Percentiles rank a stretch among this genome's conserved stretches.
These are phyloP conservation scores for Brettanomyces naardenensis DNA, from an alignment of 805 yeast genomes.

Conservation along the genomic window DNA sequence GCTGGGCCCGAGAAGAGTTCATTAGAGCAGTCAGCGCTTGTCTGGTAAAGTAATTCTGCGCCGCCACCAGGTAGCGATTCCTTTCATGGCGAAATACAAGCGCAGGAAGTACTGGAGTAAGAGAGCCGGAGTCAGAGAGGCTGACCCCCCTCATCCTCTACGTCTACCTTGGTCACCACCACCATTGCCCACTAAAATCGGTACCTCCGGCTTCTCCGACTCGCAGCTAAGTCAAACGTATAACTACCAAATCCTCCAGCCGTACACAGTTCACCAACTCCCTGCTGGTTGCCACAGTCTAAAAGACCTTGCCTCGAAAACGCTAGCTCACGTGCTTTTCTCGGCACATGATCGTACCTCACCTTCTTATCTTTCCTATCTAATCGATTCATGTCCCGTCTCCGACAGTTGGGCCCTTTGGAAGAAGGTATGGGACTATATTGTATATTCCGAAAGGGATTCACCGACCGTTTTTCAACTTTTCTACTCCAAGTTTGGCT, in stretches of 20 bases:
- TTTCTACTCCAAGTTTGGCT: conserved; percentile 21
- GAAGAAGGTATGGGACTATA: conserved; percentile 26
- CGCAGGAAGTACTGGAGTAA: too few species aligned
- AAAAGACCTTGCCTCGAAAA: background rate
- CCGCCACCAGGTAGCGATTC: too few species aligned
- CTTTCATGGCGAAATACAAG: too few species aligned
- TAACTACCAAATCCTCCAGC: background rate
- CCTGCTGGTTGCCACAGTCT: background rate
- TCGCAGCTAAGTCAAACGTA: background rate
- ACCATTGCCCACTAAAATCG: background rate
- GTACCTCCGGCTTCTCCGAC: background rate
- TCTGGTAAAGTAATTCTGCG: too few species aligned
- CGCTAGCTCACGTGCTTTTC: background rate
- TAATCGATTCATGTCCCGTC: background rate
- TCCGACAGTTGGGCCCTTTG: conserved; percentile 14
- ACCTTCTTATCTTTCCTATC: background rate
- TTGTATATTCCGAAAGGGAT: conserved; percentile 24
- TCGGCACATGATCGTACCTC: background rate
- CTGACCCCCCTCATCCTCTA: too few species aligned
- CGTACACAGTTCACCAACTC: background rate
- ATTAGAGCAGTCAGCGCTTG: too few species aligned
- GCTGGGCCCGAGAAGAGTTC: too few species aligned
- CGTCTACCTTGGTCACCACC: too few species aligned
- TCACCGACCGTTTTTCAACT: conserved; percentile 20
- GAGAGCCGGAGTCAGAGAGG: too few species aligned